Percentiles rank a stretch among this genome's conserved stretches.
These are phyloP conservation scores for Cercospora zeina DNA, from an alignment of 2,329 filamentous ascomycete genomes.

Conservation along the genomic window DNA sequence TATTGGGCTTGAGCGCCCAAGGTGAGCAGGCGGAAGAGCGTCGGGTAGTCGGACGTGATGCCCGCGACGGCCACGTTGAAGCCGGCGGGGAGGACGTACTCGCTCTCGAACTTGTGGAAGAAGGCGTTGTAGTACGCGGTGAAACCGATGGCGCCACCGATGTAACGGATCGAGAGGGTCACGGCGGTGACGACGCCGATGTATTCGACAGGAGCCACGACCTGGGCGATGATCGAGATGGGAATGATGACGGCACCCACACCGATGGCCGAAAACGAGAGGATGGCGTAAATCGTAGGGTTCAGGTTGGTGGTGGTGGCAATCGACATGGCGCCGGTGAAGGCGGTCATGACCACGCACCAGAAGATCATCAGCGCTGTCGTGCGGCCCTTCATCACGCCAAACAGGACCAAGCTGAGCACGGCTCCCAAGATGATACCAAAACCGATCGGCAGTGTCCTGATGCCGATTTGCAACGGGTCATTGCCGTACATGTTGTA, in stretches of 20 bases:
- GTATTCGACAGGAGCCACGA: conserved; percentile 67
- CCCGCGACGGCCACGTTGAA: conserved; percentile 26
- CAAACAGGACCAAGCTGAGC: conserved; percentile 59
- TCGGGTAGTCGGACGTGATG: conserved; percentile 22
- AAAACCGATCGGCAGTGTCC: conserved; percentile 65
- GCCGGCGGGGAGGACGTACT: conserved; percentile 26
- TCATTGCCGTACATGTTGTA: conserved; percentile 65
- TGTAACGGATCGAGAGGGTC: conserved; percentile 66
- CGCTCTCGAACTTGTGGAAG: conserved; percentile 41
- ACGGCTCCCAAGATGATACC: conserved; percentile 63
- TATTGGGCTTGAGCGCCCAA: conserved; percentile 30
- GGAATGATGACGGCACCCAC: conserved; percentile 69
- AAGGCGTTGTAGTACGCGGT: conserved; percentile 56
- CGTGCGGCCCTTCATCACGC: conserved; percentile 59
- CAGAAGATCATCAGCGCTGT: conserved; percentile 61
- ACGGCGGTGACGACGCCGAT: conserved; percentile 69
- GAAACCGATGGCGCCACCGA: conserved; percentile 62
- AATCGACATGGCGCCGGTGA: conserved; percentile 39
- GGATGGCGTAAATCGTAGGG: conserved; percentile 46
- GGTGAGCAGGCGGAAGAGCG: conserved; percentile 28
- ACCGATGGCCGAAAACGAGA: conserved; percentile 63
- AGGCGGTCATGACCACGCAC: conserved; percentile 65
- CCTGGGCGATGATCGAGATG: conserved; percentile 64
- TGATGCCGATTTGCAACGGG: conserved; percentile 63
- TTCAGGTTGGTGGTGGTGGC: conserved; percentile 34